Percentiles rank a stretch among this genome's conserved stretches.
Evolutionary conservation across 306 rosid genomes (phyloP).

Genomic region (Vigna hirtella): DNA sequence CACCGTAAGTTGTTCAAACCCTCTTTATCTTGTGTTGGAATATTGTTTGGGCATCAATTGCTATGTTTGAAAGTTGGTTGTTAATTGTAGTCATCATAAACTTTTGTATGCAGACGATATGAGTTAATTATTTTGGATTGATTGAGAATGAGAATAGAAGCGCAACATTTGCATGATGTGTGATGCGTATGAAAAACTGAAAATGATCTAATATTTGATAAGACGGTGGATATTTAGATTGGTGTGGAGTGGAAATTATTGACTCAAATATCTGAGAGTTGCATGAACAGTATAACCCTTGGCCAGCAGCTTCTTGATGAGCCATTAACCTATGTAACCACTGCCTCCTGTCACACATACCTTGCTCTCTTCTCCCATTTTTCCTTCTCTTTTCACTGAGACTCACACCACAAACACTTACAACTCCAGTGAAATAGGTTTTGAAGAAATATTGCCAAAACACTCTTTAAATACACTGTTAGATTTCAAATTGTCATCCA

Average conservation of each 20-base stretch:
- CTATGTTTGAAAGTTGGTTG: slow-evolving; percentile 30
- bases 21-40: too few species aligned
- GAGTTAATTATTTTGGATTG: slow-evolving; percentile 11
- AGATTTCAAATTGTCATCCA: too few species aligned
- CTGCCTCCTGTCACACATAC: slow-evolving; percentile 63
- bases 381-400: background rate
- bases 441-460: too few species aligned
- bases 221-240: slow-evolving; percentile 28
- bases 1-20: too few species aligned
- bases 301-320: slow-evolving; percentile 50
- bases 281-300: slow-evolving; percentile 60
- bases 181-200: background rate
- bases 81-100: background rate
- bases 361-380: slow-evolving; percentile 12
- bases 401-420: too few species aligned
- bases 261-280: slow-evolving; percentile 58
- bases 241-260: slow-evolving; percentile 29
- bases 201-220: background rate
- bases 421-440: too few species aligned
- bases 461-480: too few species aligned
- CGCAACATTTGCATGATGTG: slow-evolving; percentile 6
- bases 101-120: slow-evolving; percentile 23
- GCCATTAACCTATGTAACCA: slow-evolving; percentile 55
- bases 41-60: slow-evolving; percentile 16
- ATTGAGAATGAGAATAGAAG: background rate